Evolutionary conservation across 805 yeast species (phyloP).

Genomic region (Lipomyces orientalis): DNA sequence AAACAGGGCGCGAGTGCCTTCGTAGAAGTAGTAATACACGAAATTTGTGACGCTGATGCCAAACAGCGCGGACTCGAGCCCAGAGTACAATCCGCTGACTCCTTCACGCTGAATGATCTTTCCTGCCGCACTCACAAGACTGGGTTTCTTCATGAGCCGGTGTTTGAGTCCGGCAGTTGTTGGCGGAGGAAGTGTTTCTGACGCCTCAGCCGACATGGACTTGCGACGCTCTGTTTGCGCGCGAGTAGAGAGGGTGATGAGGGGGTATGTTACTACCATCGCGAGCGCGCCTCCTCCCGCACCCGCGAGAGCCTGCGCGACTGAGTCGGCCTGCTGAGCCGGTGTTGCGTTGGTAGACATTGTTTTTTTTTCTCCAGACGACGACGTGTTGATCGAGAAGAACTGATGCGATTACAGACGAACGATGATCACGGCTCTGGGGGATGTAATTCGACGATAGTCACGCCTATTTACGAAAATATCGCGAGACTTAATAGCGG

Average conservation of each 20-base stretch:
- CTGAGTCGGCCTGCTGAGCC: conserved; percentile 45
- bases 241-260: conserved; percentile 82
- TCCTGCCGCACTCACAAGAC: conserved; percentile 51
- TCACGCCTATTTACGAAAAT: too few relatives aligned
- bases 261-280: conserved; percentile 86
- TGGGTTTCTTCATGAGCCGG: conserved; percentile 26
- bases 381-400: not conserved
- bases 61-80: conserved; percentile 83
- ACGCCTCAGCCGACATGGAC: conserved; percentile 10
- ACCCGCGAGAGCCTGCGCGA: conserved; percentile 93
- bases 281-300: conserved; percentile 92
- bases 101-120: conserved; percentile 65
- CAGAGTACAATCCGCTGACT: conserved; percentile 73
- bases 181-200: conserved; percentile 24
- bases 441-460: too few relatives aligned
- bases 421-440: too few relatives aligned
- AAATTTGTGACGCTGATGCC: conserved; percentile 89
- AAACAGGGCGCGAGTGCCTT: conserved; percentile 55
- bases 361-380: not conserved
- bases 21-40: conserved; percentile 89
- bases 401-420: too few relatives aligned
- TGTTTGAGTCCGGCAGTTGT: conserved; percentile 27
- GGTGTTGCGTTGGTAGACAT: conserved; percentile 33
- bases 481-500: too few relatives aligned
- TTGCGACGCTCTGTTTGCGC: conserved; percentile 69